phyloP scores from a whole-genome alignment of 164 flowering plant species.

The Pachysandra terminalis region DNA sequence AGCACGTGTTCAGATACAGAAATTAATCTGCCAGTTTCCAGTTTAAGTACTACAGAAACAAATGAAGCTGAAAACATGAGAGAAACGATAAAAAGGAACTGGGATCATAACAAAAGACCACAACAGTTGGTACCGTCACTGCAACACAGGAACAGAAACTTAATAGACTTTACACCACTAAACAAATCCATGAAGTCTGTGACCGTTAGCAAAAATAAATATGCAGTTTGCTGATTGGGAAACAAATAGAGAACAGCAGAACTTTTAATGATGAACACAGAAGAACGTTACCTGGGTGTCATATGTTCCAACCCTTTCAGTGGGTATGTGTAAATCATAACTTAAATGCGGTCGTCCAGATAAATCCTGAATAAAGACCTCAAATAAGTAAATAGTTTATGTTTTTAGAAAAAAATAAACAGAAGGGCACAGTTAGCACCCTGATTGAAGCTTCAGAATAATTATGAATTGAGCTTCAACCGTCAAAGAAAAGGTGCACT shows the following conservation, averaged over 20 bases:
- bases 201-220: background rate
- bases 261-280: background rate
- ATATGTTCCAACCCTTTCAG: constrained; percentile 90
- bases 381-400: background rate
- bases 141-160: background rate
- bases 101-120: background rate
- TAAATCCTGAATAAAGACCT: constrained; percentile 58
- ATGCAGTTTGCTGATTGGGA: background rate
- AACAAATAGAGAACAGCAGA: background rate
- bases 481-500: background rate
- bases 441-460: background rate
- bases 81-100: too few species aligned
- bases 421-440: background rate
- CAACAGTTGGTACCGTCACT: background rate
- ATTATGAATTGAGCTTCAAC: too few species aligned
- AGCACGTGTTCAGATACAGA: too few species aligned
- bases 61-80: background rate
- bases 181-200: background rate
- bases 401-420: background rate
- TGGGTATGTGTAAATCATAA: constrained; percentile 78
- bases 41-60: background rate
- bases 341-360: constrained; percentile 92
- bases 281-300: constrained; percentile 76
- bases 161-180: background rate
- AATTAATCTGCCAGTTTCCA: too few species aligned